These are phyloP conservation scores for Cryptomeria japonica DNA, from an alignment of 75 land plant genomes.

Conservation along the genomic window DNA sequence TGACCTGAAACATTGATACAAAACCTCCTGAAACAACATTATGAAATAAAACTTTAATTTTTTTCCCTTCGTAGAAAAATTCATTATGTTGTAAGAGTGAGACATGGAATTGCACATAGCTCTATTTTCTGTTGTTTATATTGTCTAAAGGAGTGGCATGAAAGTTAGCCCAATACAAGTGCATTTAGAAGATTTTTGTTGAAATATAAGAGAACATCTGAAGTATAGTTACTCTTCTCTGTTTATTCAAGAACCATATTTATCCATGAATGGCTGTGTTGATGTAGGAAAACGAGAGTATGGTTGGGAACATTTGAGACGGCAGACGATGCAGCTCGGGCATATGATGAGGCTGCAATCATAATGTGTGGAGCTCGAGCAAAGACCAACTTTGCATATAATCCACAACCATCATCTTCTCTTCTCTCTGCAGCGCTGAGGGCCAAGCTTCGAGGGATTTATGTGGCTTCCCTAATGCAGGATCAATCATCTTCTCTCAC, in stretches of 20 bases:
- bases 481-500: constrained; percentile 56
- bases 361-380: constrained; percentile 69
- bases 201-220: neutral
- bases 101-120: no score
- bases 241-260: neutral
- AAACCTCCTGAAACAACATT: no score
- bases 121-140: no score
- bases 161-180: neutral
- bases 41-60: no score
- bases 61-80: no score
- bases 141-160: no score
- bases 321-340: constrained; percentile 82
- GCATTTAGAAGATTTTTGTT: neutral
- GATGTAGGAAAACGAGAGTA: constrained; percentile 80
- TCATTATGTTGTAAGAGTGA: no score
- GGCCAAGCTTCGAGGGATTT: constrained; percentile 69
- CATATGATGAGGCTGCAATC: constrained; percentile 83
- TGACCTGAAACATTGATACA: no score
- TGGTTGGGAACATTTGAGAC: constrained; percentile 93
- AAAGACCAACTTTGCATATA: constrained; percentile 72
- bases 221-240: neutral
- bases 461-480: constrained; percentile 32
- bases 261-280: neutral
- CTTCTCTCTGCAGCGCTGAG: constrained; percentile 53
- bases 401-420: constrained; percentile 7